Base-by-base conservation (phyloP, 306 rosid genomes). In the Abrus precatorius region DNA sequence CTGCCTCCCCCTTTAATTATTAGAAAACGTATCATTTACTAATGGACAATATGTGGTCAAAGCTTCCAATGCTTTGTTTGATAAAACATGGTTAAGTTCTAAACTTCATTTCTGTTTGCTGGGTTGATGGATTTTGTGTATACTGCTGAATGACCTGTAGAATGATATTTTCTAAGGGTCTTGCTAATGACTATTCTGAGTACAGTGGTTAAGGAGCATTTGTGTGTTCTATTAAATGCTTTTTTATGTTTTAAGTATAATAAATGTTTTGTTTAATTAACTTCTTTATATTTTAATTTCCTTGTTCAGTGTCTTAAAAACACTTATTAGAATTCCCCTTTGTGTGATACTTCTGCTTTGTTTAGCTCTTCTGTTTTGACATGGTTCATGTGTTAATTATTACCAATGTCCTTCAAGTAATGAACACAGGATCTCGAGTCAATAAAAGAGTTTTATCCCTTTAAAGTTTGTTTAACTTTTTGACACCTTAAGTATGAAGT, bases 41-140 rank as follows among this genome's bases (percentile, higher is more conserved):
- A 7, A 3, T 68, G 32, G 67, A 52, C 53, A 67, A 33, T 20
- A 68, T 75, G 74, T 36, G 54, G 56, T 13, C 64, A 59, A 6
- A 11, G 71, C 38, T 69, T 78, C 44, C 20, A 49, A 48, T 49
- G 34, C 29, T 30, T 54, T 33, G 48, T 79, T 36, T 9, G 2
- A 30, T 8, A 33, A 32, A 68, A 68, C 13, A 13, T 5, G 2
- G 28, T 27, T 3, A 52, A 78, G 63, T 43, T 67, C 52, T 75
- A 60, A n/a, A 36, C 85, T 9, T 68, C 33, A 65, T 41, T n/a
- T 47, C 36, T 13, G 66, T 75, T 47, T 71, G 70, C 41, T 36
- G 56, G 3, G 54, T 27, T 12, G 76, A 66, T 81, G 12, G 36
- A 36, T 55, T 32, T 78, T 54, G 57, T 44, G 27, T 32, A 5